Evolutionary conservation across 192 early-diverging fungal genomes (phyloP).

Genomic region (Coemansia sp.): DNA sequence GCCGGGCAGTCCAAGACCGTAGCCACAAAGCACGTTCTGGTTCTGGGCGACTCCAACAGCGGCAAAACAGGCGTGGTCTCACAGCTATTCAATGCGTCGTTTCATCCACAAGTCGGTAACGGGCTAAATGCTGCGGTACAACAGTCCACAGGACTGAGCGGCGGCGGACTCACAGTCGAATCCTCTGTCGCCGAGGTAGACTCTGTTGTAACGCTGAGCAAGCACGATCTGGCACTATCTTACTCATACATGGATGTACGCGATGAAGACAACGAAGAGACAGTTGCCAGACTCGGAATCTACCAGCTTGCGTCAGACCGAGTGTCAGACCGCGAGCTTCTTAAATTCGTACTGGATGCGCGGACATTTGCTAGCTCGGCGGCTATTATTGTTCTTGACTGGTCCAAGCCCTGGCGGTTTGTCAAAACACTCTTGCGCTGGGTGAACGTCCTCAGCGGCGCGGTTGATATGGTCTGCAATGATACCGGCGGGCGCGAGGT

Average conservation of each 20-base stretch:
- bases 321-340: slow-evolving; percentile 68
- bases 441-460: slow-evolving; percentile 68
- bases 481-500: slow-evolving; percentile 46
- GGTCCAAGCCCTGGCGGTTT: slow-evolving; percentile 89
- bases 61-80: slow-evolving; percentile 84
- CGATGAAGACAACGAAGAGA: slow-evolving; percentile 85
- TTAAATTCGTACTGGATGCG: slow-evolving; percentile 73
- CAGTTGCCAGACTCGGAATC: slow-evolving; percentile 71
- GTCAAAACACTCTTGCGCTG: slow-evolving; percentile 79
- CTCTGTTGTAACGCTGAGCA: slow-evolving; percentile 48
- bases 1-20: slow-evolving; percentile 78
- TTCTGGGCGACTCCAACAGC: slow-evolving; percentile 80
- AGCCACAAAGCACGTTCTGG: slow-evolving; percentile 77
- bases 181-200: slow-evolving; percentile 22
- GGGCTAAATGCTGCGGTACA: slow-evolving; percentile 50
- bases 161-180: slow-evolving; percentile 34
- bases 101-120: slow-evolving; percentile 41
- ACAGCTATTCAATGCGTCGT: slow-evolving; percentile 52
- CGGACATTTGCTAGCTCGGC: slow-evolving; percentile 66
- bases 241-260: slow-evolving; percentile 84
- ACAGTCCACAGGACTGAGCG: slow-evolving; percentile 52
- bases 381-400: slow-evolving; percentile 86
- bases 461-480: slow-evolving; percentile 58
- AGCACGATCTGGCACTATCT: slow-evolving; percentile 79
- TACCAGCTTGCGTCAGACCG: slow-evolving; percentile 80